phyloP scores from a whole-genome alignment of 2,329 filamentous ascomycete species.

The Penicillium psychrosexuale region DNA sequence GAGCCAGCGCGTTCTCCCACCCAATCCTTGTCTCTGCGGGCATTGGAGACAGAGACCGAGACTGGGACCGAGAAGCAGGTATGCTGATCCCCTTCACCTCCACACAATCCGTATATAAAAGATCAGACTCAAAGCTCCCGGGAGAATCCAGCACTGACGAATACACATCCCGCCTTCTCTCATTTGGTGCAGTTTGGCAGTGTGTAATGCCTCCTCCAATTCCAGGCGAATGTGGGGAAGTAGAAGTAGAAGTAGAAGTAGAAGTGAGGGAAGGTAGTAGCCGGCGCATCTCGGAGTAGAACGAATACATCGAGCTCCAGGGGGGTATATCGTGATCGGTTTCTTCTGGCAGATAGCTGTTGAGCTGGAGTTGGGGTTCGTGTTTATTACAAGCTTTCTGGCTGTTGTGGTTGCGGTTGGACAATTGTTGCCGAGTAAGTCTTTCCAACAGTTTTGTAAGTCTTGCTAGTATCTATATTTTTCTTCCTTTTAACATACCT shows the following conservation, averaged over 20 bases:
- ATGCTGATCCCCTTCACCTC: not conserved
- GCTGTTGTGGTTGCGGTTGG: not conserved
- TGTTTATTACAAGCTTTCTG: not conserved
- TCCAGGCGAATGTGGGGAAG: not conserved
- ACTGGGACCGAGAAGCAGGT: not conserved
- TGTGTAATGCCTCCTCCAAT: not conserved
- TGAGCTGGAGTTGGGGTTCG: not conserved
- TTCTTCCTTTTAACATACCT: not conserved
- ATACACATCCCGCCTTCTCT: not conserved
- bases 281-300: not conserved
- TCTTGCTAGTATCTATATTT: not conserved
- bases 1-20: not conserved
- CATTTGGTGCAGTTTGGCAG: not conserved
- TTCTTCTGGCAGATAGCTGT: not conserved
- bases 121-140: not conserved
- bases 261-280: not conserved
- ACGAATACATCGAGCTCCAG: constrained; percentile 6
- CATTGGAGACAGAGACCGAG: not conserved
- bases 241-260: not conserved
- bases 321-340: constrained; percentile 3
- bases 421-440: not conserved
- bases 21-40: not conserved
- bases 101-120: not conserved
- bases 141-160: not conserved
- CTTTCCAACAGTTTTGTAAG: not conserved